phyloP scores from a whole-genome alignment of 176 grass and related monocot species.

The Bothriochloa decipiens region DNA sequence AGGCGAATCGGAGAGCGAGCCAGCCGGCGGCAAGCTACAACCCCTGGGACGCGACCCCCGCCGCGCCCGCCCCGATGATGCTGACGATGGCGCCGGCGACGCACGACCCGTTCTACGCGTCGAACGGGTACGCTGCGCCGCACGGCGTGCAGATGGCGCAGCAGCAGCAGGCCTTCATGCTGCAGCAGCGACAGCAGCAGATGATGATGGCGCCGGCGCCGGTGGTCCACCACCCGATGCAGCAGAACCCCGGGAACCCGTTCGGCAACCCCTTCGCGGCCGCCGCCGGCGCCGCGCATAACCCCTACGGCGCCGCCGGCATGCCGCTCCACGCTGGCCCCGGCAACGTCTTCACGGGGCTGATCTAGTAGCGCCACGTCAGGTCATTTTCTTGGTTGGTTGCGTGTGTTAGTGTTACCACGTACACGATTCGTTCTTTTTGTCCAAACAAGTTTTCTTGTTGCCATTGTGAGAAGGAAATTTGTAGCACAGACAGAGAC shows the following conservation, averaged over 20 bases:
- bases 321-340: conserved; percentile 67
- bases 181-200: conserved; percentile 92
- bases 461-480: conserved; percentile 4
- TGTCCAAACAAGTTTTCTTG: neutral
- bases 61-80: conserved; percentile 47
- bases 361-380: conserved; percentile 51
- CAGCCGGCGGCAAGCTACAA: conserved; percentile 84
- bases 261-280: conserved; percentile 72
- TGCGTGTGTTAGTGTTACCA: neutral
- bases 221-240: conserved; percentile 12
- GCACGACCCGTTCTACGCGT: conserved; percentile 87
- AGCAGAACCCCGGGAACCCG: conserved; percentile 60
- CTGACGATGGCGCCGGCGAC: conserved; percentile 44
- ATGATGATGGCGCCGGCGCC: conserved; percentile 32
- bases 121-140: conserved; percentile 56
- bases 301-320: conserved; percentile 55
- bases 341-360: conserved; percentile 63
- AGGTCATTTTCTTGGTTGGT: neutral
- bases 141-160: conserved; percentile 89
- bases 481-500: conserved; percentile 1
- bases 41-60: conserved; percentile 71
- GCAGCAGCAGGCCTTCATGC: conserved; percentile 92
- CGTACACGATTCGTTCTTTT: conserved; percentile 31
- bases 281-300: conserved; percentile 21
- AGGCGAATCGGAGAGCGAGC: conserved; percentile 79